Evolutionary conservation across 2,329 filamentous ascomycete species (phyloP), one percentile per base, ranked within the genome.

Genomic region (Monosporascus ibericus): DNA sequence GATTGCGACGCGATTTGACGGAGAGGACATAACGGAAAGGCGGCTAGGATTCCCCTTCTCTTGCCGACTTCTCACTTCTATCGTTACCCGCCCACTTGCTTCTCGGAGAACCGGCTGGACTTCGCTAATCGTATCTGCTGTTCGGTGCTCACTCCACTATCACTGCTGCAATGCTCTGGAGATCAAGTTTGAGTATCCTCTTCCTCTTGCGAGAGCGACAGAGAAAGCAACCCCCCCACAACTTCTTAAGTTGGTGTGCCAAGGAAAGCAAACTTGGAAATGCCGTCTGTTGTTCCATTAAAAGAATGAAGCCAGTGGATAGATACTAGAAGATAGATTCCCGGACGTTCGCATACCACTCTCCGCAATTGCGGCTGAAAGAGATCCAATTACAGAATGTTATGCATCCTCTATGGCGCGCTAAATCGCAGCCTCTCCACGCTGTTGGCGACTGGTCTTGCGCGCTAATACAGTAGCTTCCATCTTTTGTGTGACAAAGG

Each of bases 141-240:
- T 34, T 34, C 5, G 4, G 11, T 14, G 1, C 11, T 34, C 30
- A 34, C 11, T 34, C 11, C 5, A 14, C 11, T 9, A 14, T 14
- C 11, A 34, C 11, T 34, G 30, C 30, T 5, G 9, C 30, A 34
- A 1, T 46, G 6, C 2, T 24, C 15, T 11, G 44, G 24, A 47
- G 11, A 47, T n/a, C 9, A 30, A 17, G 44, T 47, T 47, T 15
- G 17, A 27, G 42, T n/a, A 25, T 17, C 24, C 1, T n/a, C 24
- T 39, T 50, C 54, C 17, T 25, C n/a, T 34, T 34, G 11, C 37
- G 30, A 44, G 42, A 53, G 51, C 53, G 49, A 49, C 51, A 53
- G 49, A 53, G 40, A 27, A 44, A 44, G n/a, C n/a, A n/a, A n/a
- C n/a, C 14, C 20, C 36, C 39, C 34, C n/a, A 14, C 20, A 30